Evolutionary conservation across 192 early-diverging fungal species (phyloP).

Genomic region (Dimargaris verticillata): DNA sequence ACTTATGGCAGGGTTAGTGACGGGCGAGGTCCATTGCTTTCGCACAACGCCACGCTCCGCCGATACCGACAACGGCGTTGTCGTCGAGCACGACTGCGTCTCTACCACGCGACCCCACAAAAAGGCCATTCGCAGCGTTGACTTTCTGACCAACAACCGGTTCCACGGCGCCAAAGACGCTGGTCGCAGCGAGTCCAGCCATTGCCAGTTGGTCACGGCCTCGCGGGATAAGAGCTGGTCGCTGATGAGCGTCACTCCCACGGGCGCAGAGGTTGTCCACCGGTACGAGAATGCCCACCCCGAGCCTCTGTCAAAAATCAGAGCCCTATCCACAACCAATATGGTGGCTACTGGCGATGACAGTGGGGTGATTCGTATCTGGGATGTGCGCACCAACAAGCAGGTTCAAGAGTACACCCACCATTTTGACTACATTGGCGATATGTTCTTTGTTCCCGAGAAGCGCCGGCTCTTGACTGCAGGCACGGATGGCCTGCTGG

Average conservation of each 20-base stretch:
- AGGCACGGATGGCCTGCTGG: conserved; percentile 80
- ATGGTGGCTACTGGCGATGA: conserved; percentile 90
- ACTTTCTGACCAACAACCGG: conserved; percentile 30
- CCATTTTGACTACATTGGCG: conserved; percentile 85
- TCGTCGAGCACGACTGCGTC: conserved; percentile 21
- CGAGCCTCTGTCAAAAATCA: conserved; percentile 71
- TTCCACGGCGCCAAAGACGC: too few species aligned
- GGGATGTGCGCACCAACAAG: conserved; percentile 68
- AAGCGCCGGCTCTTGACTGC: conserved; percentile 68
- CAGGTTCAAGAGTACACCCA: conserved; percentile 46
- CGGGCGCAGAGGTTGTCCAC: conserved; percentile 42
- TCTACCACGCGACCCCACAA: conserved; percentile 48
- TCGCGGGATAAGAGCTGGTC: conserved; percentile 78
- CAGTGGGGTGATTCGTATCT: conserved; percentile 67
- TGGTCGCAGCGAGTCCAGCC: too few species aligned
- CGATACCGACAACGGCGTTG: not conserved
- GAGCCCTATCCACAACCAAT: conserved; percentile 42
- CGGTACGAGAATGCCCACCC: conserved; percentile 70
- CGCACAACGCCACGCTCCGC: not conserved
- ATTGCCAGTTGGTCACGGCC: conserved; percentile 35
- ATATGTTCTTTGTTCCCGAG: conserved; percentile 49
- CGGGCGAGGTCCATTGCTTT: conserved; percentile 26
- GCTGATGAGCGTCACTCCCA: conserved; percentile 48
- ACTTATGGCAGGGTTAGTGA: conserved; percentile 53
- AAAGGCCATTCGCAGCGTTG: conserved; percentile 73